Evolutionary conservation across 2,329 filamentous ascomycete genomes (phyloP).

Genomic region (Pestalotiopsis fici): DNA sequence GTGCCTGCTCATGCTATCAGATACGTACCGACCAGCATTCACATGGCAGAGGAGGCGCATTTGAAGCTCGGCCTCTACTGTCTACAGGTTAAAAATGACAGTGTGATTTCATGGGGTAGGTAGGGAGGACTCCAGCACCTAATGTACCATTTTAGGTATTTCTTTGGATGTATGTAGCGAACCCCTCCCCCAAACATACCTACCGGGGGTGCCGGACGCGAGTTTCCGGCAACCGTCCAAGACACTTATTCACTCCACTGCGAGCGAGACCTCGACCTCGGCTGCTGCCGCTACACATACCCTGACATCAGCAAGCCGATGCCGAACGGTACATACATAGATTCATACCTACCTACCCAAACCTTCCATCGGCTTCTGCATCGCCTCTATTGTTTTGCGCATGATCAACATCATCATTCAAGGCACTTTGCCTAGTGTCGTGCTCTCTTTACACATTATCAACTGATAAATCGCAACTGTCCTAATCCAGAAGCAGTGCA

Average conservation of each 20-base stretch:
- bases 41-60: background rate
- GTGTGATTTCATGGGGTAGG: background rate
- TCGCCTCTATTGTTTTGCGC: background rate
- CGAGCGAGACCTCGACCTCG: background rate
- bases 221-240: background rate
- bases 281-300: background rate
- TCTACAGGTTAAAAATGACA: background rate
- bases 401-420: background rate
- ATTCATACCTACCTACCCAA: background rate
- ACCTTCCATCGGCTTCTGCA: conserved; percentile 6
- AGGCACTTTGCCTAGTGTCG: background rate
- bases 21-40: background rate
- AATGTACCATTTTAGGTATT: no score
- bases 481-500: background rate
- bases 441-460: background rate
- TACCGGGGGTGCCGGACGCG: background rate
- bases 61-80: background rate
- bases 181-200: no score
- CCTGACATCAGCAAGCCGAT: conserved; percentile 8
- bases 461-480: background rate
- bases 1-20: no score
- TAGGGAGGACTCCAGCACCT: no score
- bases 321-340: background rate
- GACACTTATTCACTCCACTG: background rate
- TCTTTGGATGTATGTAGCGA: no score